These are phyloP conservation scores for Hebeloma cylindrosporum DNA, from an alignment of 768 basidiomycete genomes.

Conservation along the genomic window DNA sequence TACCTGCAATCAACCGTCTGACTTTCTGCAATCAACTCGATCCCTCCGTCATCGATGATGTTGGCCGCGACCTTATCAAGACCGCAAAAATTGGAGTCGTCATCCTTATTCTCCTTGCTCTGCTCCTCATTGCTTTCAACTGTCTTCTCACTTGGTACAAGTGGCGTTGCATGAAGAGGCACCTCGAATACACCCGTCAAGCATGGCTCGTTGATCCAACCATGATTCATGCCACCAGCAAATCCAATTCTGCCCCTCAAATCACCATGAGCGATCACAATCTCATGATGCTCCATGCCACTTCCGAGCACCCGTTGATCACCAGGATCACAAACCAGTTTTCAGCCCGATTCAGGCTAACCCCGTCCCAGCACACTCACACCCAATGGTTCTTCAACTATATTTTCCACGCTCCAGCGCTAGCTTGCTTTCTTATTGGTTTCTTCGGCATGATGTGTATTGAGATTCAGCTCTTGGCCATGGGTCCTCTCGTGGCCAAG, in stretches of 20 bases:
- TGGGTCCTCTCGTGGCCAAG: conserved; percentile 69
- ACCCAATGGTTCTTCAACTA: conserved; percentile 90
- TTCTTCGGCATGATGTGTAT: conserved; percentile 85
- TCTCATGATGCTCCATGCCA: conserved; percentile 70
- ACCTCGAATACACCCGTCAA: conserved; percentile 69
- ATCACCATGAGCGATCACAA: conserved; percentile 73
- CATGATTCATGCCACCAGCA: conserved; percentile 42
- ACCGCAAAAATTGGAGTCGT: conserved; percentile 77
- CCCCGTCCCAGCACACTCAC: conserved; percentile 62
- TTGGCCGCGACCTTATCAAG: conserved; percentile 76
- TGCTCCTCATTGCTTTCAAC: conserved; percentile 72
- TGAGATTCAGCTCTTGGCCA: conserved; percentile 80
- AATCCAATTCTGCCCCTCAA: conserved; percentile 41
- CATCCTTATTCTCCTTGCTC: conserved; percentile 68
- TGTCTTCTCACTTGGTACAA: conserved; percentile 86
- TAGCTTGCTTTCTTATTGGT: conserved; percentile 92
- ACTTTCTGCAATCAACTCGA: conserved; percentile 80
- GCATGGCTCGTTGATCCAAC: conserved; percentile 79
- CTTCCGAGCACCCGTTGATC: conserved; percentile 71
- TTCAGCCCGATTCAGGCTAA: conserved; percentile 50
- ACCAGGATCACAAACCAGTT: conserved; percentile 61
- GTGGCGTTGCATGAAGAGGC: conserved; percentile 69
- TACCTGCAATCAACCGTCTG: conserved; percentile 68
- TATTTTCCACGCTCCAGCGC: conserved; percentile 86
- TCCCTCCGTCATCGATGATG: conserved; percentile 81